These are phyloP conservation scores for Stipa capillata DNA, from an alignment of 176 grass and related monocot genomes.

Conservation along the genomic window DNA sequence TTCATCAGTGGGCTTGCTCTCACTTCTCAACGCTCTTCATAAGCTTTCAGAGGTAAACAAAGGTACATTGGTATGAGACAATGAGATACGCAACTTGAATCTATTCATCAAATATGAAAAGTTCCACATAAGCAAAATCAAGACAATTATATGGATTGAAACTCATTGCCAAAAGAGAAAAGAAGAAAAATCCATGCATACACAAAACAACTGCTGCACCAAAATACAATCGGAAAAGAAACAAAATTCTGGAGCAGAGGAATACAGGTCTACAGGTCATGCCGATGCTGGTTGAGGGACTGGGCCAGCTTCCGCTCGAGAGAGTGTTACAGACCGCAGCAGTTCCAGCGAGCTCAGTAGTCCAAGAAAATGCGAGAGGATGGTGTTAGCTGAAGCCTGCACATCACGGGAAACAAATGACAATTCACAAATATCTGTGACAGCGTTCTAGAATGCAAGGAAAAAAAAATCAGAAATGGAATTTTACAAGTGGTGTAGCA, in stretches of 20 bases:
- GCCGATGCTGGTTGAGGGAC: slow-evolving; percentile 26
- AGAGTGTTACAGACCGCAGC: slow-evolving; percentile 51
- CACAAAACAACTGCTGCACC: not conserved
- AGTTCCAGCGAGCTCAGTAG: slow-evolving; percentile 69
- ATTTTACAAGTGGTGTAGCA: too few relatives aligned
- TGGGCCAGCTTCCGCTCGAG: slow-evolving; percentile 29
- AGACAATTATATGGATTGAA: not conserved
- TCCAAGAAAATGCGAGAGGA: slow-evolving; percentile 88
- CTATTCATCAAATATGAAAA: not conserved
- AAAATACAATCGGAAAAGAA: not conserved
- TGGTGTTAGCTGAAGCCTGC: slow-evolving; percentile 84
- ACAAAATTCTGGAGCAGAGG: not conserved
- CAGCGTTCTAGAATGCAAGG: not conserved
- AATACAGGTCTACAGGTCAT: slow-evolving; percentile 12
- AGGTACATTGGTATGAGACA: too few relatives aligned
- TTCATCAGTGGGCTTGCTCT: too few relatives aligned
- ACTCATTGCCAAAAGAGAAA: not conserved
- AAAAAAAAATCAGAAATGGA: not conserved
- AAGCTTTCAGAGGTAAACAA: not conserved
- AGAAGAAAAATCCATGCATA: not conserved
- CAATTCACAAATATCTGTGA: not conserved
- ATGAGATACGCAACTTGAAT: too few relatives aligned
- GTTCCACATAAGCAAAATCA: not conserved
- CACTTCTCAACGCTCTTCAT: not conserved
- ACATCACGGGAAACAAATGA: not conserved